Base-by-base conservation (phyloP, 1,139 yeast genomes). In the Saccharomycopsis crataegensis region DNA sequence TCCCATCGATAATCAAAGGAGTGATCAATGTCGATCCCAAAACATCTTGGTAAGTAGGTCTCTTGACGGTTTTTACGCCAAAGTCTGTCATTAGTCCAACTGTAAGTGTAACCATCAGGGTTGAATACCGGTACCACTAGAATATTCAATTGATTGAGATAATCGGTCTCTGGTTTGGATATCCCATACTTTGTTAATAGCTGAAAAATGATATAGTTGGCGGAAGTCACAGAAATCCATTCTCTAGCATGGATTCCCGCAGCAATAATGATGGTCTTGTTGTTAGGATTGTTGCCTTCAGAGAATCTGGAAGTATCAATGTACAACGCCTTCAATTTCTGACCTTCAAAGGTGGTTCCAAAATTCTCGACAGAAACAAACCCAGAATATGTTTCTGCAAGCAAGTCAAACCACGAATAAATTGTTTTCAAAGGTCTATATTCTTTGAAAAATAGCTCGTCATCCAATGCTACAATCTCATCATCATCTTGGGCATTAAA, bases 181-280 rank as follows among this genome's bases (percentile, higher is more conserved):
- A 59, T 58, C 8, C 74, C 79, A 62, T 82, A 83, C 56, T 74
- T 77, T 22, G 74, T 67, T 49, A 86, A 68, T 47, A 88, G 64
- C 56, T 77, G 73, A 60, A 79, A 81, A 42, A 89, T 67, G 11
- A 80, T 68, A 65, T 78, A 87, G 58, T 88, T 77, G 1, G 80
- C 83, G 0, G 93, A 76, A 8, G 91, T 79, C 4, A 83, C 80
- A 34, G 91, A 79, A 17, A 89, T 77, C 97, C 97, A 90, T 68
- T 90, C 97, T 50, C 97, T 76, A 0, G 96, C 94, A 67, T 90
- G 96, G 1, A 85, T 76, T 1, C 96, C 96, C 22, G 93, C 91
- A 0, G 93, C 81, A 12, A 90, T 73, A 1, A 89, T 86, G 49
- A 90, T 76, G 0, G 94, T 86, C 64, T 81, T 83, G 62, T 79